Evolutionary conservation across 169 alveolate species (phyloP).

Genomic region (Cryptosporidium canis): DNA sequence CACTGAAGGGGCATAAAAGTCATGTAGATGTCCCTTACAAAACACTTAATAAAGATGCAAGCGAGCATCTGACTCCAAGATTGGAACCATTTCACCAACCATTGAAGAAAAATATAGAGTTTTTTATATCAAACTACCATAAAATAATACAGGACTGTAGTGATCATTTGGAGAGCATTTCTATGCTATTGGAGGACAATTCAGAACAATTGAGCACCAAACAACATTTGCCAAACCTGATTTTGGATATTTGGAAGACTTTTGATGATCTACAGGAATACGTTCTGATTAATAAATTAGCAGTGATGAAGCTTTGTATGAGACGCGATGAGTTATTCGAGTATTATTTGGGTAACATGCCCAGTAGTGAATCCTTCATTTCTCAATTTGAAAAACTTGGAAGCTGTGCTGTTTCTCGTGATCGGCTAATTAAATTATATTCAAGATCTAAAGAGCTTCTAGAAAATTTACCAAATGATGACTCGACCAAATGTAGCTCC

Average conservation of each 20-base stretch:
- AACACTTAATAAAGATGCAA: conserved; percentile 46
- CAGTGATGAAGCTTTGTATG: conserved; percentile 83
- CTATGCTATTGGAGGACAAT: conserved; percentile 71
- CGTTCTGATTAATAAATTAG: conserved; percentile 80
- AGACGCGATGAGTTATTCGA: conserved; percentile 84
- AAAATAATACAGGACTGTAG: conserved; percentile 66
- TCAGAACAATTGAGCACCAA: conserved; percentile 74
- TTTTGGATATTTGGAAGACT: conserved; percentile 82
- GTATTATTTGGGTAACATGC: conserved; percentile 72
- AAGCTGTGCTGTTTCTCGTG: conserved; percentile 76
- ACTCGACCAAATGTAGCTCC: not conserved
- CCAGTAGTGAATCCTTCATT: not conserved
- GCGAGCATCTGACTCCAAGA: not conserved
- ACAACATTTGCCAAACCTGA: conserved; percentile 78
- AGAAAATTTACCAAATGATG: not conserved
- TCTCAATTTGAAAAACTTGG: conserved; percentile 75
- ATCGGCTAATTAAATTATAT: conserved; percentile 49
- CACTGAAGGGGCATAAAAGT: conserved; percentile 19
- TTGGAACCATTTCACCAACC: conserved; percentile 74
- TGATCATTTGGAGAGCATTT: conserved; percentile 75
- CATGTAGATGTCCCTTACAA: conserved; percentile 47
- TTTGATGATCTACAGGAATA: conserved; percentile 84
- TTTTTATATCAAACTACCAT: conserved; percentile 75
- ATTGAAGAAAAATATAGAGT: conserved; percentile 78
- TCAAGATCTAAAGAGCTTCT: conserved; percentile 3